phyloP scores from a whole-genome alignment of 164 flowering plant genomes.

The Stephania yunnanensis region DNA sequence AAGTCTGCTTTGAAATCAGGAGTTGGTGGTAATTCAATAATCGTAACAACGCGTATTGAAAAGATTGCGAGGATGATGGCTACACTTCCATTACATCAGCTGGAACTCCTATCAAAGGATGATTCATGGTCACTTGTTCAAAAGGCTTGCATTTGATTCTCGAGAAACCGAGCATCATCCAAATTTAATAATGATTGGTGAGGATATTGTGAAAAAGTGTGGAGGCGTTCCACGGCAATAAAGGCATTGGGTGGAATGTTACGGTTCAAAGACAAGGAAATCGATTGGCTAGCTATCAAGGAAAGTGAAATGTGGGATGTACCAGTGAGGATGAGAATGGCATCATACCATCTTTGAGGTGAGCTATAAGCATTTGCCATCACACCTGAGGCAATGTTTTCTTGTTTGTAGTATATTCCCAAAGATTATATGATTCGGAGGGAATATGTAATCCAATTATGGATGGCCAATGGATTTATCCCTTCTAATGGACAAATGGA shows the following conservation, averaged over 20 bases:
- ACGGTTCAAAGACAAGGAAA: not conserved
- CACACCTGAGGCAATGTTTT: conserved; percentile 17
- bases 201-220: conserved; percentile 8
- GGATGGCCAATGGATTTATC: not conserved
- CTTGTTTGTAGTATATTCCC: conserved; percentile 17
- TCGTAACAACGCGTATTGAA: not conserved
- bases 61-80: not conserved
- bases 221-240: conserved; percentile 14
- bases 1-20: not conserved
- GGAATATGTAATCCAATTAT: not conserved
- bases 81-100: not conserved
- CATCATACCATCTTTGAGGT: conserved; percentile 16
- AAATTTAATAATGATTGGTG: not conserved
- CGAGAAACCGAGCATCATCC: not conserved
- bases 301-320: conserved; percentile 15
- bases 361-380: conserved; percentile 16
- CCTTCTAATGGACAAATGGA: not conserved
- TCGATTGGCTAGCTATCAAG: conserved; percentile 11
- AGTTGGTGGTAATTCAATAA: not conserved
- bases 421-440: conserved; percentile 5
- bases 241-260: conserved; percentile 12
- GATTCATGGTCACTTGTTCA: conserved; percentile 3
- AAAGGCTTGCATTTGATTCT: not conserved
- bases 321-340: not conserved
- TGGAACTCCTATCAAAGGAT: not conserved